A percentile compares a stretch with the other conserved stretches of the same genome.
phyloP scores from a whole-genome alignment of 768 basidiomycete genomes.

The Leccinum variicolor region DNA sequence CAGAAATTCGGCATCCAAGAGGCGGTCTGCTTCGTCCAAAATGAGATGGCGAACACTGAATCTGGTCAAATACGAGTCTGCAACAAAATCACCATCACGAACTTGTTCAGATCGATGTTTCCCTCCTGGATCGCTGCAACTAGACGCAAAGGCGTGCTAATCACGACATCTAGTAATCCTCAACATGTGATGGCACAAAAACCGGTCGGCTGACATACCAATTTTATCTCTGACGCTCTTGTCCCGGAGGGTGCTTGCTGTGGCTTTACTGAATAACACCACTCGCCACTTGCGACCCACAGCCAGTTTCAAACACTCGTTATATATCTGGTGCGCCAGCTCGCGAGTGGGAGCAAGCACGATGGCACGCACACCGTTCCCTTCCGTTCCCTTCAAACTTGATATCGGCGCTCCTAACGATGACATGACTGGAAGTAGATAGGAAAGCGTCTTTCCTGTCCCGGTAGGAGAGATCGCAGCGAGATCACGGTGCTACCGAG shows the following conservation, averaged over 20 bases:
- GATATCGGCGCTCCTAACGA: conserved; percentile 53
- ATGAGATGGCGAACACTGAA: conserved; percentile 80
- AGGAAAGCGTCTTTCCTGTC: conserved; percentile 94
- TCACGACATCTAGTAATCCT: conserved; percentile 68
- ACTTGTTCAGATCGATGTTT: conserved; percentile 71
- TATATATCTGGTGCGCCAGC: conserved; percentile 92
- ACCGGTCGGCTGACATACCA: conserved; percentile 40
- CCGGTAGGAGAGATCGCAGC: conserved; percentile 97
- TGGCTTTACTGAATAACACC: conserved; percentile 84
- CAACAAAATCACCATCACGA: conserved; percentile 25
- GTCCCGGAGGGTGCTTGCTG: conserved; percentile 75
- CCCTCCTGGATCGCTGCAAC: conserved; percentile 75
- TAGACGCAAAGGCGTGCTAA: conserved; percentile 89
- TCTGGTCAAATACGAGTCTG: conserved; percentile 2
- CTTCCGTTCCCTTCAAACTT: conserved; percentile 40
- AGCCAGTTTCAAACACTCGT: conserved; percentile 81
- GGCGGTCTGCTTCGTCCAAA: conserved; percentile 88
- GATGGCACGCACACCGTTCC: conserved; percentile 69
- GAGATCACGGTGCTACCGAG: conserved; percentile 68
- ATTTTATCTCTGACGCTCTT: conserved; percentile 73
- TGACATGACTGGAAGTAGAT: conserved; percentile 79
- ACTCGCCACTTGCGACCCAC: conserved; percentile 82
- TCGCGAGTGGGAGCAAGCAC: conserved; percentile 92
- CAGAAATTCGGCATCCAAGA: conserved; percentile 87
- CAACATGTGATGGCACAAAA: not conserved